Conservation (phyloP, 768 basidiomycete genomes). For the Filobasidium floriforme region DNA sequence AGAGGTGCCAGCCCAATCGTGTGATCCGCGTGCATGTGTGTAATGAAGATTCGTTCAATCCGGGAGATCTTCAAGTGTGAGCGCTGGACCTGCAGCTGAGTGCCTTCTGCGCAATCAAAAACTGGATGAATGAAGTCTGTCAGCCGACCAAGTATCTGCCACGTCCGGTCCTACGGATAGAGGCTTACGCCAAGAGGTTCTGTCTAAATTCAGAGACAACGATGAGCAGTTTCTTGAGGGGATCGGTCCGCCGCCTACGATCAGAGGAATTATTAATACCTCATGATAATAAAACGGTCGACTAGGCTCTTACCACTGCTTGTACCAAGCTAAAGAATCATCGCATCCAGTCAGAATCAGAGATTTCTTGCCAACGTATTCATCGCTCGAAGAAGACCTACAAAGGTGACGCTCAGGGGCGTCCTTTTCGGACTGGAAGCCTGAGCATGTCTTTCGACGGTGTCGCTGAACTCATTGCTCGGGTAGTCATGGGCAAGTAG, state of each 20-base stretch:
- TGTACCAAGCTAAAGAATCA: conserved; percentile 32
- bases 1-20: conserved; percentile 36
- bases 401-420: conserved; percentile 38
- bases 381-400: conserved; percentile 20
- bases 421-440: background rate
- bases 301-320: conserved; percentile 30
- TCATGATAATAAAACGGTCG: background rate
- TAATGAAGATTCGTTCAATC: conserved; percentile 41
- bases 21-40: conserved; percentile 43
- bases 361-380: background rate
- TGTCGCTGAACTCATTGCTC: background rate
- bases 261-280: background rate
- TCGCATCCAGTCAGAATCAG: background rate
- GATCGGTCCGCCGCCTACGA: conserved; percentile 40
- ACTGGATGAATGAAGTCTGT: conserved; percentile 22
- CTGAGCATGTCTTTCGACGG: background rate
- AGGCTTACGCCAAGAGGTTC: conserved; percentile 39
- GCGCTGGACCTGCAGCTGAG: conserved; percentile 34
- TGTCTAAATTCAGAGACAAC: conserved; percentile 38
- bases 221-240: conserved; percentile 41
- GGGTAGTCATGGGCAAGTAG: no score
- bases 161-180: background rate
- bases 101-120: conserved; percentile 43
- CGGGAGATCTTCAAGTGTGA: conserved; percentile 36
- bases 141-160: background rate